A percentile compares a stretch with the other conserved stretches of the same genome.
Evolutionary conservation across 2,329 filamentous ascomycete genomes (phyloP).

Genomic region (Cytospora paraplurivora): DNA sequence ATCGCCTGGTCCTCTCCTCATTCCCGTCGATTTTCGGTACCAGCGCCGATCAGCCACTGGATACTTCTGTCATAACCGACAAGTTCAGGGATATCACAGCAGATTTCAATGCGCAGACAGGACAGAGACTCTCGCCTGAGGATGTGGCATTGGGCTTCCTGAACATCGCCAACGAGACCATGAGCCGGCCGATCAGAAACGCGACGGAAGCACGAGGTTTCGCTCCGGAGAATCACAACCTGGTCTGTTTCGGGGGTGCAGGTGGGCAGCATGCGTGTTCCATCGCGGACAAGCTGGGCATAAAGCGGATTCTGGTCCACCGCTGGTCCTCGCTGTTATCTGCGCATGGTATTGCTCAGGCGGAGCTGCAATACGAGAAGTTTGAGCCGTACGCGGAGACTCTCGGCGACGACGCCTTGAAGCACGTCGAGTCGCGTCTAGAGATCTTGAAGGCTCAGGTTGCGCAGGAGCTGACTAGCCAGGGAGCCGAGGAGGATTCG

Average conservation of each 20-base stretch:
- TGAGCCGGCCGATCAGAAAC: conserved; percentile 75
- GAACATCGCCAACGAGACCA: conserved; percentile 74
- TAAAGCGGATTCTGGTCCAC: conserved; percentile 46
- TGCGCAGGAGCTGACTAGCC: conserved; percentile 33
- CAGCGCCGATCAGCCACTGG: conserved; percentile 59
- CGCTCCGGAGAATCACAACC: conserved; percentile 60
- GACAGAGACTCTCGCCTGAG: conserved; percentile 37
- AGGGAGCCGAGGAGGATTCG: conserved; percentile 30
- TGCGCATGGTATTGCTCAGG: conserved; percentile 47
- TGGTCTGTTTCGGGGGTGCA: conserved; percentile 62
- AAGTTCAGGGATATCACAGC: conserved; percentile 47
- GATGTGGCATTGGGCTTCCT: conserved; percentile 69
- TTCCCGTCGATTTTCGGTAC: conserved; percentile 74
- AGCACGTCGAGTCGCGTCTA: conserved; percentile 33
- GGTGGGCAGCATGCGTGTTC: conserved; percentile 62
- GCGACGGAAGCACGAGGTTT: conserved; percentile 61
- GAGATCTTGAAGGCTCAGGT: conserved; percentile 37
- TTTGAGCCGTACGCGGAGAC: conserved; percentile 38
- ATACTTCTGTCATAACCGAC: conserved; percentile 41
- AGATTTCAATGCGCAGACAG: conserved; percentile 43
- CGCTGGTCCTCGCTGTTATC: conserved; percentile 45
- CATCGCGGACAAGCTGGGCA: conserved; percentile 45
- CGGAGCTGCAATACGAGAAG: conserved; percentile 43
- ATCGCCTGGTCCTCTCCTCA: conserved; percentile 59
- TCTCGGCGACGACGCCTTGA: conserved; percentile 28